Base-by-base conservation (phyloP, 1,139 yeast species). In the Komagataea norvegica region DNA sequence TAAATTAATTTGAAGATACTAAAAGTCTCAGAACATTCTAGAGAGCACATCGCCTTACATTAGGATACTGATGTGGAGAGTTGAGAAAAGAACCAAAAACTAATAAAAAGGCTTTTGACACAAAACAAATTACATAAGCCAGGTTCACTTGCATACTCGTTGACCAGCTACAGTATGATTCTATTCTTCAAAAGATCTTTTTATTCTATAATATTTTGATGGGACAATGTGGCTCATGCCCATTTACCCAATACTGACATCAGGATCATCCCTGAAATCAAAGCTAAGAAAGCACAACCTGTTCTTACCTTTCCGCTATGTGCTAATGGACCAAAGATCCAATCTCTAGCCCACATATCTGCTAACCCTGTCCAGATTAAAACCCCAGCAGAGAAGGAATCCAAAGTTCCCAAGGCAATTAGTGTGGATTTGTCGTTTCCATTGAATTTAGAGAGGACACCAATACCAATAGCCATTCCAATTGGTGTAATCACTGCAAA, bases 221-320 rank as follows among this genome's bases (percentile, higher is more conserved):
- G n/a, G 25, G 9, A 11, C 15, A 25, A 25, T 13, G 5, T 25
- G 17, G 14, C 14, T 29, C 58, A 82, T 9, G 88, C 91, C 93
- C 93, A 83, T 55, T 73, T 76, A 35, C 91, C 93, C 34, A 84
- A 64, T 40, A 83, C 66, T 1, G 91, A 87, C 93, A 84, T 84
- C 34, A 81, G 56, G 18, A 82, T 83, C 28, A 85, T 77, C 29
- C 94, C 72, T 3, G 55, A 52, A 88, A 48, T 67, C 53, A 51
- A 74, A 61, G 36, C 40, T 15, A 23, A 36, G 37, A 29, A 35
- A 5, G 34, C 52, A 24, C 34, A 52, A 49, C 59, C 48, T 27
- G 79, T 77, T 46, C 73, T 75, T 25, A 70, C 67, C 27, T 75
- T 65, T 56, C 36, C 31, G 6, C 44, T 23, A 5, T 72, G 34